These are phyloP conservation scores for Ophiostoma sp. DNA, from an alignment of 2,329 filamentous ascomycete genomes.

Conservation along the genomic window DNA sequence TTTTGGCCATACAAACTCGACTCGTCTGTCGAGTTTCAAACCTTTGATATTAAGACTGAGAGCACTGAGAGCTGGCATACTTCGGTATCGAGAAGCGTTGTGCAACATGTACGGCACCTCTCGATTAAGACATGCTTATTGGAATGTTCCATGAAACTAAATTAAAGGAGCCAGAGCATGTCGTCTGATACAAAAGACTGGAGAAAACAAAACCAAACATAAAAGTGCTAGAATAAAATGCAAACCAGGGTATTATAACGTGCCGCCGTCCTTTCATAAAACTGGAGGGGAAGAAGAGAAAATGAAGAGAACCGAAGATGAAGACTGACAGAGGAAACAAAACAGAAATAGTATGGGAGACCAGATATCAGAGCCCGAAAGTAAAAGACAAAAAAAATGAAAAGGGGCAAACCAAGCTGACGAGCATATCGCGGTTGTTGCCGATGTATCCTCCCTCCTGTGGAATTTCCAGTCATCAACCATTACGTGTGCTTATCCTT, in stretches of 20 bases:
- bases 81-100: not conserved
- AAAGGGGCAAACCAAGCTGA: not conserved
- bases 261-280: slow-evolving; percentile 3
- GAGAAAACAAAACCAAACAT: not conserved
- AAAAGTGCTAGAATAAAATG: slow-evolving; percentile 4
- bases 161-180: not conserved
- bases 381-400: not conserved
- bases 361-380: not conserved
- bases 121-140: too few species aligned
- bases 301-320: not conserved
- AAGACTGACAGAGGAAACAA: not conserved
- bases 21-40: not conserved
- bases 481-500: not conserved
- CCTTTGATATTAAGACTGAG: not conserved
- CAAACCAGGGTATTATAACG: slow-evolving; percentile 25
- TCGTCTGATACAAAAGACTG: not conserved
- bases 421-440: not conserved
- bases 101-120: not conserved
- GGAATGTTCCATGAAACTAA: not conserved
- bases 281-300: slow-evolving; percentile 9
- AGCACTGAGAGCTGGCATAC: not conserved
- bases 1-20: too few species aligned
- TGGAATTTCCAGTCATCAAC: not conserved
- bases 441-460: not conserved
- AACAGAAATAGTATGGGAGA: not conserved